Evolutionary conservation across 75 land plant genomes (phyloP).

Genomic region (Ceratopteris richardii): DNA sequence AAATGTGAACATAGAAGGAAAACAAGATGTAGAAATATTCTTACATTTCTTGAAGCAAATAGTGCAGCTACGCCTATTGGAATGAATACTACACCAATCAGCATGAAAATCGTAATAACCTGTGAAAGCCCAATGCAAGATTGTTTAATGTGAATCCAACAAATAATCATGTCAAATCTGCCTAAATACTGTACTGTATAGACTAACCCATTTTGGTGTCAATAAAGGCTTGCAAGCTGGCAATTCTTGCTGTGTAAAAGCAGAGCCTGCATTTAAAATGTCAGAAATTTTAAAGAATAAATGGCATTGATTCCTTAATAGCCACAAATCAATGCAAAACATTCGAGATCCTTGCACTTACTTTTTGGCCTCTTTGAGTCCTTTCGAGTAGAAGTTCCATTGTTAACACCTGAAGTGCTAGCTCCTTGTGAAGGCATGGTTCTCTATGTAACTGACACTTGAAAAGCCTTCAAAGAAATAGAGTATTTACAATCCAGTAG

Average conservation of each 20-base stretch:
- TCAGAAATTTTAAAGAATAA: no score
- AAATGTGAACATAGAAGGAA: no score
- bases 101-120: conserved; percentile 55
- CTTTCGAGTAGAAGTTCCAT: no score
- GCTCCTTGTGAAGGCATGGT: no score
- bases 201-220: conserved; percentile 76
- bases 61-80: conserved; percentile 62
- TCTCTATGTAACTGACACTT: no score
- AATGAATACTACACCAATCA: conserved; percentile 53
- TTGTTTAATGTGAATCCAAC: background rate
- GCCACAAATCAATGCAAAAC: no score
- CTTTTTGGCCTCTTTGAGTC: no score
- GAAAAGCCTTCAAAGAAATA: no score
- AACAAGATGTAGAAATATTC: background rate
- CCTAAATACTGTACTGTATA: background rate
- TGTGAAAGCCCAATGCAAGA: conserved; percentile 22
- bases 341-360: no score
- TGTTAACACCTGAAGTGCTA: no score
- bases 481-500: no score
- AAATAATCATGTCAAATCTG: background rate
- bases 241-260: conserved; percentile 84
- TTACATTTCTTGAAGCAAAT: conserved; percentile 52
- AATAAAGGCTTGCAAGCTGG: conserved; percentile 92
- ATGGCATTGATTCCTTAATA: no score
- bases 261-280: conserved; percentile 43